Evolutionary conservation across 2,329 filamentous ascomycete species (phyloP).

Genomic region (Canariomyces notabilis): DNA sequence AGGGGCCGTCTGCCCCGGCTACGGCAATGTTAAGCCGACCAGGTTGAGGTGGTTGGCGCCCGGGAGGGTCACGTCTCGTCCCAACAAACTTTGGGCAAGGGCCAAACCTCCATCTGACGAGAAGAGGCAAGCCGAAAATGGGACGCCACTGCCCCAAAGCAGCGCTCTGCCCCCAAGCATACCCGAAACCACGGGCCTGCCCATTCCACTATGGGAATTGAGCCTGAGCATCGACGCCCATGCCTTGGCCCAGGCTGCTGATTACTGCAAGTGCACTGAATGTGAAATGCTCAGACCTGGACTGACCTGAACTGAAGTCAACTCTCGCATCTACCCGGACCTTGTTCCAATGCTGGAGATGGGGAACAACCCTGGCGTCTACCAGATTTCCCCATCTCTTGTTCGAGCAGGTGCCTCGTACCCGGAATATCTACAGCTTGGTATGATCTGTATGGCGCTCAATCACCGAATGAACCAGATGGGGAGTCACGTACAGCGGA

Average conservation of each 20-base stretch:
- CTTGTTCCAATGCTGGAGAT: constrained; percentile 4
- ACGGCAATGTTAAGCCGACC: constrained; percentile 6
- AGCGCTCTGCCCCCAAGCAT: too few species aligned
- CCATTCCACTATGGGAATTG: neutral
- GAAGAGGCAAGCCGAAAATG: too few species aligned
- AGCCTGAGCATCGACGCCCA: neutral
- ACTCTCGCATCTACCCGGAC: constrained; percentile 6
- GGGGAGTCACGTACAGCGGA: constrained; percentile 10
- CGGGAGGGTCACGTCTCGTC: neutral
- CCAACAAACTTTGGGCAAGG: too few species aligned
- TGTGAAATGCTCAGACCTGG: too few species aligned
- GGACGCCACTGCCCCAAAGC: too few species aligned
- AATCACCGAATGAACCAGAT: constrained; percentile 32
- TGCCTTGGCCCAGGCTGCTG: constrained; percentile 1
- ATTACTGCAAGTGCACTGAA: constrained; percentile 7
- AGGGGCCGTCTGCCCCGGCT: constrained; percentile 4
- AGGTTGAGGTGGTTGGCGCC: constrained; percentile 6
- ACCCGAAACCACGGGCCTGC: too few species aligned
- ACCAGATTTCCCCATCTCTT: neutral
- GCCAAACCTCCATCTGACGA: neutral
- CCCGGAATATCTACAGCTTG: constrained; percentile 5
- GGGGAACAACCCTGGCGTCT: constrained; percentile 4
- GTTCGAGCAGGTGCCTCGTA: neutral
- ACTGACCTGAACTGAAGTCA: constrained; percentile 1
- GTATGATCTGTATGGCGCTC: constrained; percentile 19